Evolutionary conservation across 2,329 filamentous ascomycete genomes (phyloP).

Genomic region (Monilinia vaccinii-corymbosi): DNA sequence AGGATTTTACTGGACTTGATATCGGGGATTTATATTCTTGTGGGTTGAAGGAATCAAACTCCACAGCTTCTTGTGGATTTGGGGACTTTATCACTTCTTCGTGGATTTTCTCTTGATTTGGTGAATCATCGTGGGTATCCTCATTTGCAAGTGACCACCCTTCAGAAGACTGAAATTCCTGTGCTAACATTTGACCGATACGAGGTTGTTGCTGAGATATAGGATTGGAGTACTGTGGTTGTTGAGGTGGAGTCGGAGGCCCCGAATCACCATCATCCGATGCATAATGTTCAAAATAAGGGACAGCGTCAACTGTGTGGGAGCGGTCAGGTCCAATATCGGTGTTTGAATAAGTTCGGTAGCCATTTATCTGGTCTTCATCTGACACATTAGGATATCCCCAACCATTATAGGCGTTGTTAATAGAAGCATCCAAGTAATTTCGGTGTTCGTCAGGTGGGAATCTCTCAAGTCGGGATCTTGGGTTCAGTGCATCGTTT

Average conservation of each 20-base stretch:
- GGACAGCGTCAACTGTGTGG: constrained; percentile 22
- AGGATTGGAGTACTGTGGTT: neutral
- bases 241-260: constrained; percentile 2
- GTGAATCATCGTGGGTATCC: neutral
- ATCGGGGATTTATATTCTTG: constrained; percentile 13
- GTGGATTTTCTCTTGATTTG: neutral
- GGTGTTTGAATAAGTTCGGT: neutral
- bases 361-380: neutral
- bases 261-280: constrained; percentile 14
- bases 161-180: neutral
- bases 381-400: neutral
- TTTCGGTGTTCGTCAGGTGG: constrained; percentile 1
- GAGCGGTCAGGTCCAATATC: neutral
- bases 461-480: neutral
- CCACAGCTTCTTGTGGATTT: constrained; percentile 10
- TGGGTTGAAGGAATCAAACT: constrained; percentile 19
- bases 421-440: neutral
- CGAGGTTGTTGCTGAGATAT: neutral
- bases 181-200: constrained; percentile 11
- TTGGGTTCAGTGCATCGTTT: neutral
- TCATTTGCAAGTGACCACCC: constrained; percentile 1
- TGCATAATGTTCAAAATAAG: constrained; percentile 21
- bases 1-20: neutral
- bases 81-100: neutral
- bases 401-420: neutral